Evolutionary conservation across 495 filamentous ascomycete species (phyloP).

Genomic region (Rostrohypoxylon terebratum): DNA sequence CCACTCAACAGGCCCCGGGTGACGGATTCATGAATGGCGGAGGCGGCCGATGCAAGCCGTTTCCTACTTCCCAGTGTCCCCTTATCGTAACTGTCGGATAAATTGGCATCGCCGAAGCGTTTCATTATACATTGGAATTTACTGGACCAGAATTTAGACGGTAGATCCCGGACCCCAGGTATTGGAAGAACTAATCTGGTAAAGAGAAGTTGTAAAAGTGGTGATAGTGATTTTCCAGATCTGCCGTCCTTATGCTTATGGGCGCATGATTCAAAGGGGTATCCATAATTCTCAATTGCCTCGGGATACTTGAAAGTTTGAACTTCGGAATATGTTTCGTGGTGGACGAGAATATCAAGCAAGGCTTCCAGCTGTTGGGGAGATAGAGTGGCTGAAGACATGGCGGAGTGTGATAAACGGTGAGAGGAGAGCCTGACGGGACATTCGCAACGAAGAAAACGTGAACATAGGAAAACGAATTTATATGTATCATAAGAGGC

Average conservation of each 20-base stretch:
- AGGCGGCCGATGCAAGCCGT: conserved; percentile 71
- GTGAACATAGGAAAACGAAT: neutral
- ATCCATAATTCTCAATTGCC: conserved; percentile 68
- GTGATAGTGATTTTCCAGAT: conserved; percentile 56
- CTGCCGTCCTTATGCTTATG: conserved; percentile 15
- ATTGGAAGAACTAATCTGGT: conserved; percentile 66
- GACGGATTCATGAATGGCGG: conserved; percentile 69
- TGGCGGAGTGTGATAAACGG: conserved; percentile 12
- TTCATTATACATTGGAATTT: conserved; percentile 60
- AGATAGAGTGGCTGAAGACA: conserved; percentile 51
- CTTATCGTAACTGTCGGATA: conserved; percentile 78
- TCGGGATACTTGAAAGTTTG: conserved; percentile 67
- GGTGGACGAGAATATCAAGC: conserved; percentile 74
- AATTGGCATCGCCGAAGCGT: conserved; percentile 66
- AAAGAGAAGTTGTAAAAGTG: conserved; percentile 69
- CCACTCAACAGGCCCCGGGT: conserved; percentile 68
- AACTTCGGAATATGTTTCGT: conserved; percentile 72
- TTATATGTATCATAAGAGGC: neutral
- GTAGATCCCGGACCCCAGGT: conserved; percentile 68
- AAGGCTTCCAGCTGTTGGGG: conserved; percentile 67
- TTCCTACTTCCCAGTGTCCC: conserved; percentile 71
- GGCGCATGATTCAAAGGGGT: conserved; percentile 59
- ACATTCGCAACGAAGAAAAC: neutral
- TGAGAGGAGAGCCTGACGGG: neutral
- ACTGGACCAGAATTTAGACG: conserved; percentile 67